phyloP scores from a whole-genome alignment of 805 yeast genomes.

The Scheffersomyces stipitis region DNA sequence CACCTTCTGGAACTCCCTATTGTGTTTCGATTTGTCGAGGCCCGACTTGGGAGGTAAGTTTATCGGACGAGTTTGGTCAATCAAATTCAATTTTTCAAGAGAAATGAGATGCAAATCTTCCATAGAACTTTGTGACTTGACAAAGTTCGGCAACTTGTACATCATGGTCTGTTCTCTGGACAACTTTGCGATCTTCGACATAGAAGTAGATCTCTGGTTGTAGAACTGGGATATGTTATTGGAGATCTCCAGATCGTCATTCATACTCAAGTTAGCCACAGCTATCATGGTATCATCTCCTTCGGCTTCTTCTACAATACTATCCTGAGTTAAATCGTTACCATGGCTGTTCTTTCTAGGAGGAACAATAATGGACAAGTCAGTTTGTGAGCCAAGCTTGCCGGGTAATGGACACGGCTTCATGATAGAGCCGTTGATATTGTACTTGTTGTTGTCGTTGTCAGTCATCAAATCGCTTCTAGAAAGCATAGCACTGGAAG shows the following conservation, averaged over 20 bases:
- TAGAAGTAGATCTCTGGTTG: conserved; percentile 33
- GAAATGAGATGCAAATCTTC: conserved; percentile 65
- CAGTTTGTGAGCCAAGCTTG: conserved; percentile 14
- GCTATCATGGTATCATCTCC: background rate
- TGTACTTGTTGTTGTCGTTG: conserved; percentile 24
- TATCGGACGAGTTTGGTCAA: conserved; percentile 66
- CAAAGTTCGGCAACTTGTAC: conserved; percentile 37
- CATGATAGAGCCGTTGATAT: conserved; percentile 10
- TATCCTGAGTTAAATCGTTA: conserved; percentile 9
- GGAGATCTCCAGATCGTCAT: conserved; percentile 35
- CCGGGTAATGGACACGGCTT: conserved; percentile 34
- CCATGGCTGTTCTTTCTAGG: background rate
- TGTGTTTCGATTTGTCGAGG: conserved; percentile 55
- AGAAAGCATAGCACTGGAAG: conserved; percentile 12
- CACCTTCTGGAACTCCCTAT: conserved; percentile 50
- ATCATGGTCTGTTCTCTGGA: conserved; percentile 33
- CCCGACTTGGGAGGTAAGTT: conserved; percentile 68
- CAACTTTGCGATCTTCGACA: conserved; percentile 29
- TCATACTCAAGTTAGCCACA: conserved; percentile 6
- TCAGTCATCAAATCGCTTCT: conserved; percentile 26
- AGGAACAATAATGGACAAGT: conserved; percentile 4
- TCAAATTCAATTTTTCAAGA: conserved; percentile 52
- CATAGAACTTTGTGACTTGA: conserved; percentile 42
- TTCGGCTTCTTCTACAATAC: conserved; percentile 17
- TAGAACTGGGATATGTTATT: conserved; percentile 38